These are phyloP conservation scores for Cyclotella distinguenda DNA, from an alignment of 108 stramenopile species.

Conservation along the genomic window DNA sequence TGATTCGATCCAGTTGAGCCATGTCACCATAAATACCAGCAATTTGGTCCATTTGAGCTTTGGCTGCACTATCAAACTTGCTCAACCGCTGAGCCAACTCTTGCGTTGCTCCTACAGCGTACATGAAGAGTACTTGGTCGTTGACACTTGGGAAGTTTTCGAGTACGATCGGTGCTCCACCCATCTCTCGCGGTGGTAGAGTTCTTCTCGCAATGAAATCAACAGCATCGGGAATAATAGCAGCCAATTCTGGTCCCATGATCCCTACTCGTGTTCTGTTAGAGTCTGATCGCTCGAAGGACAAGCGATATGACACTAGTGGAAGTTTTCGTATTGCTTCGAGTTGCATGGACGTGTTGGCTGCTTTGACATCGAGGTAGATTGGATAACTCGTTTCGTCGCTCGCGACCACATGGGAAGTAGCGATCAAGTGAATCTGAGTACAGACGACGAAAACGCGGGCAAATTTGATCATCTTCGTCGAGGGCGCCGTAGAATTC, in stretches of 20 bases:
- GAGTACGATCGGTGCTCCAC: conserved; percentile 40
- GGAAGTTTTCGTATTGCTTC: conserved; percentile 33
- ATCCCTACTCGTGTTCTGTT: conserved; percentile 38
- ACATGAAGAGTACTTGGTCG: conserved; percentile 63
- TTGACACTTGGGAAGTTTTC: conserved; percentile 64
- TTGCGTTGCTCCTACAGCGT: conserved; percentile 69
- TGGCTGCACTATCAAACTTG: conserved; percentile 30
- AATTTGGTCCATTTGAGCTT: conserved; percentile 39
- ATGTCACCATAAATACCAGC: conserved; percentile 38
- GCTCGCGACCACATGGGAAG: not conserved
- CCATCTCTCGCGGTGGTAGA: conserved; percentile 47
- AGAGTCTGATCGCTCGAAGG: conserved; percentile 24
- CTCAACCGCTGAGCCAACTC: conserved; percentile 48
- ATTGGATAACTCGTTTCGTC: conserved; percentile 19
- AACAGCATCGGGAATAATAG: conserved; percentile 50
- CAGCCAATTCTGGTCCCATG: conserved; percentile 31
- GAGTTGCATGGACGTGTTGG: conserved; percentile 28
- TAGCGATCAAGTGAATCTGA: not conserved
- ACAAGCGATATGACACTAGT: conserved; percentile 33
- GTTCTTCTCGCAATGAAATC: conserved; percentile 49
- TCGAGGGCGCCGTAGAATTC: no score
- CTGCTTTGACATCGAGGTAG: conserved; percentile 41
- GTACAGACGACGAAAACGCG: not conserved
- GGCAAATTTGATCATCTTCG: not conserved
- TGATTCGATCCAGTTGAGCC: conserved; percentile 36